Conservation (phyloP, 495 filamentous ascomycete genomes). For the Penicillium ochrochloron region DNA sequence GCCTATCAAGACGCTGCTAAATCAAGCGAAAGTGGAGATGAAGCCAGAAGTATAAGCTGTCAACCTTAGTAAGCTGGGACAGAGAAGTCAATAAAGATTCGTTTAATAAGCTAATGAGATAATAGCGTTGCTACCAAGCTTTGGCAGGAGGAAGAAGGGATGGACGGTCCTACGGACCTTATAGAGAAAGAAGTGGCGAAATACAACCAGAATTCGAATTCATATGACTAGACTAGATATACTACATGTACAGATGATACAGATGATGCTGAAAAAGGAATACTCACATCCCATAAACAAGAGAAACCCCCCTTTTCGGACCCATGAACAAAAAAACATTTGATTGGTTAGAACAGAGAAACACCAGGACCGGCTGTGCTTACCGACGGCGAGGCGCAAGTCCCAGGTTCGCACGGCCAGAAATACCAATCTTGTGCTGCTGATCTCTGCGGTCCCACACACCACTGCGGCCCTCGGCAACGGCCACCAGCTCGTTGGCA, state of each 20-base stretch:
- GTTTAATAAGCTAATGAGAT: background rate
- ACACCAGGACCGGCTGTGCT: conserved; percentile 1
- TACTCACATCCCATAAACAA: conserved; percentile 13
- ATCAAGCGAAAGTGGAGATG: conserved; percentile 15
- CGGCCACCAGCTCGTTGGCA: conserved; percentile 83
- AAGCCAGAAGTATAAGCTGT: background rate
- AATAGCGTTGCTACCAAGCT: background rate
- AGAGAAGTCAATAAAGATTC: background rate
- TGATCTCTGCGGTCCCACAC: conserved; percentile 80
- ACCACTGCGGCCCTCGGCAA: conserved; percentile 81
- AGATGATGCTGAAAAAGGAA: conserved; percentile 20
- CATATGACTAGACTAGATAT: conserved; percentile 18
- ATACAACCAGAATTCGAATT: conserved; percentile 13
- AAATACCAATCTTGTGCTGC: conserved; percentile 76
- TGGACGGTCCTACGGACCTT: background rate
- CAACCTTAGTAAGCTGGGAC: conserved; percentile 9
- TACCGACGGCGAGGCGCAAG: conserved; percentile 32
- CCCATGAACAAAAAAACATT: conserved; percentile 15
- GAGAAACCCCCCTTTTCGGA: conserved; percentile 3
- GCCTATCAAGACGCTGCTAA: conserved; percentile 20
- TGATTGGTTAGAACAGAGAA: conserved; percentile 16
- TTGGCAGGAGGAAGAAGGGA: background rate
- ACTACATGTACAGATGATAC: conserved; percentile 24
- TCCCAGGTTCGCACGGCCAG: conserved; percentile 71
- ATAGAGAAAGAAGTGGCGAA: background rate